A percentile compares a stretch with the other conserved stretches of the same genome.
Evolutionary conservation across 129 eudicot species (phyloP).

Genomic region (Escallonia herrerae): DNA sequence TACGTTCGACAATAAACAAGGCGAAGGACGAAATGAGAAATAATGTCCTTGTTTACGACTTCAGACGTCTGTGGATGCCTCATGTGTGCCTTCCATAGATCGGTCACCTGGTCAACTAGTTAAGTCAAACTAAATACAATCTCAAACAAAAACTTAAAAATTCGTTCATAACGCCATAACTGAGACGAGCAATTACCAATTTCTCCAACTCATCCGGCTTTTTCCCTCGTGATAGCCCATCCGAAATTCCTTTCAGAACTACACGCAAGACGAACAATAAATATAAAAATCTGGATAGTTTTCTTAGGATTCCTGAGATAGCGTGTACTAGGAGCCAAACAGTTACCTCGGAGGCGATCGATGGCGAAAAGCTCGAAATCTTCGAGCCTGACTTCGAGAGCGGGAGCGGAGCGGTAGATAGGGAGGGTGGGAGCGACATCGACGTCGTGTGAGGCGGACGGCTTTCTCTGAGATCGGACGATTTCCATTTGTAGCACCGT

Average conservation of each 20-base stretch:
- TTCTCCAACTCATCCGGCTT: slow-evolving; percentile 79
- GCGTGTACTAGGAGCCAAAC: too few species aligned
- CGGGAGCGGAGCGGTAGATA: slow-evolving; percentile 81
- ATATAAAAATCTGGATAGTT: not conserved
- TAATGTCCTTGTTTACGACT: slow-evolving; percentile 63
- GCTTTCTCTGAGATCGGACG: slow-evolving; percentile 51
- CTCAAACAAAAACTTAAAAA: not conserved
- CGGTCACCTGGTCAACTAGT: slow-evolving; percentile 37
- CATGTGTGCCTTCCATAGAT: slow-evolving; percentile 69
- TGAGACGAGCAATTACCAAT: slow-evolving; percentile 32
- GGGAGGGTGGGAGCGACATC: slow-evolving; percentile 42
- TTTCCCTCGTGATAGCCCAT: slow-evolving; percentile 79
- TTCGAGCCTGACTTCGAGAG: slow-evolving; percentile 82
- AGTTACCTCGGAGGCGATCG: slow-evolving; percentile 80
- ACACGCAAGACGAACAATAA: slow-evolving; percentile 6
- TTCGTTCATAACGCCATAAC: not conserved
- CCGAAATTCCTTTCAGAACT: slow-evolving; percentile 86
- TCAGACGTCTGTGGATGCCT: slow-evolving; percentile 66
- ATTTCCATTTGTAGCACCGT: slow-evolving; percentile 44
- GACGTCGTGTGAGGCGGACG: slow-evolving; percentile 14
- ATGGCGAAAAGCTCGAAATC: slow-evolving; percentile 95
- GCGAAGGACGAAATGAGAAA: slow-evolving; percentile 95
- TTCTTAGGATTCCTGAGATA: too few species aligned
- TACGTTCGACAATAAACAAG: slow-evolving; percentile 95
- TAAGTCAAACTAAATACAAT: not conserved